A percentile compares a stretch with the other conserved stretches of the same genome.
These are phyloP conservation scores for Deinandra increscens DNA, from an alignment of 129 eudicot species.

Conservation along the genomic window DNA sequence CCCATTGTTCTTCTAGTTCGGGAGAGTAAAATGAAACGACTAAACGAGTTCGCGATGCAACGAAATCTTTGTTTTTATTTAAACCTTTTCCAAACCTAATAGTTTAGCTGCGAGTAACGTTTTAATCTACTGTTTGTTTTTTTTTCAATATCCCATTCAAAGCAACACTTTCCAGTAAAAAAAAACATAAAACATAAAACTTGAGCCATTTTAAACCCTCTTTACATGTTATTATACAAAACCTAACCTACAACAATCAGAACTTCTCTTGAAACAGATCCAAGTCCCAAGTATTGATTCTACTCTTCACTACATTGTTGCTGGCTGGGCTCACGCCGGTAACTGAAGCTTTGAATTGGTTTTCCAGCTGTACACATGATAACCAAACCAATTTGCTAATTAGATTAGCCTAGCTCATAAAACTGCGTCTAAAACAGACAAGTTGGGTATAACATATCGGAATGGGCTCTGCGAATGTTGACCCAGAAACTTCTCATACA, in stretches of 20 bases:
- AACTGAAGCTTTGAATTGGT: constrained; percentile 71
- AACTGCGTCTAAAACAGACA: not conserved
- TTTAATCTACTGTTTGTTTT: too few species aligned
- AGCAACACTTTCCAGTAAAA: not conserved
- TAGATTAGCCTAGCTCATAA: not conserved
- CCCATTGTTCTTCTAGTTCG: too few species aligned
- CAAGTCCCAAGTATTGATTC: not conserved
- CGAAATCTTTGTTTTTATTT: too few species aligned
- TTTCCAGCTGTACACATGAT: constrained; percentile 65
- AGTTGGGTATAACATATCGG: too few species aligned
- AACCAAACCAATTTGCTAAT: constrained; percentile 2
- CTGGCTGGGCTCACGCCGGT: constrained; percentile 51
- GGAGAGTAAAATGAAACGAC: too few species aligned
- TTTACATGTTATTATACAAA: constrained; percentile 21
- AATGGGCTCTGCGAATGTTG: too few species aligned
- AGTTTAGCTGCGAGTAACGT: too few species aligned
- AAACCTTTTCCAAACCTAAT: too few species aligned
- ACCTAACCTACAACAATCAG: not conserved
- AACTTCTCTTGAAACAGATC: constrained; percentile 10
- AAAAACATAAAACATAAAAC: not conserved
- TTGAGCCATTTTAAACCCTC: not conserved
- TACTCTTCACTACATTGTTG: constrained; percentile 7
- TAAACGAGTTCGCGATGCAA: too few species aligned
- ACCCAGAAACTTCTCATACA: too few species aligned
- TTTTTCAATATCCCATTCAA: too few species aligned